Evolutionary conservation across 768 basidiomycete species (phyloP).

Genomic region (Russula lepida): DNA sequence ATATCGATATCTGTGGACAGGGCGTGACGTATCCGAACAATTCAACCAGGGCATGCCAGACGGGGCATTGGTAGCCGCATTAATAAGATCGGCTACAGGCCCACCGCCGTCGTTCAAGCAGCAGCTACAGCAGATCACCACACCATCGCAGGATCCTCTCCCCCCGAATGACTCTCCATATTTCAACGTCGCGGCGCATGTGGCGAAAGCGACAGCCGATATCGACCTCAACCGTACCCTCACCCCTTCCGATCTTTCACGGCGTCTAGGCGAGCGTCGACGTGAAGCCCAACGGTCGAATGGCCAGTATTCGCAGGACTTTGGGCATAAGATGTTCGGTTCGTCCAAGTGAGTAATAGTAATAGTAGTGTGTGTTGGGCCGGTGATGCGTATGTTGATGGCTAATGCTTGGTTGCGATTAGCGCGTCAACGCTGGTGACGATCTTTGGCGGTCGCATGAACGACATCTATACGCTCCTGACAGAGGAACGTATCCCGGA

Average conservation of each 20-base stretch:
- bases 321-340: conserved; percentile 53
- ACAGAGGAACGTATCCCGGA: conserved; percentile 62
- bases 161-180: conserved; percentile 10
- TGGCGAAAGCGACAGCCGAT: background rate
- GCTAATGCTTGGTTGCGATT: background rate
- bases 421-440: conserved; percentile 57
- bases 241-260: conserved; percentile 52
- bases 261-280: conserved; percentile 51
- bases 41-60: conserved; percentile 49
- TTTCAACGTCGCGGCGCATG: conserved; percentile 2
- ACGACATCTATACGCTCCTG: conserved; percentile 48
- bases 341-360: conserved; percentile 48
- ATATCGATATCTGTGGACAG: conserved; percentile 27
- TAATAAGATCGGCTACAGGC: conserved; percentile 52
- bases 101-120: conserved; percentile 30
- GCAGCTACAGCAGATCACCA: background rate
- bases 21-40: conserved; percentile 40
- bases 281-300: conserved; percentile 48
- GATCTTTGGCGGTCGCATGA: conserved; percentile 56
- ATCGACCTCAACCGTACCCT: conserved; percentile 29
- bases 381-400: background rate
- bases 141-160: background rate
- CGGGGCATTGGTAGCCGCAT: conserved; percentile 39
- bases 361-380: conserved; percentile 21
- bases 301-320: conserved; percentile 43